These are phyloP conservation scores for Irpex sp. DNA, from an alignment of 1,284 basidiomycete genomes.

Conservation along the genomic window DNA sequence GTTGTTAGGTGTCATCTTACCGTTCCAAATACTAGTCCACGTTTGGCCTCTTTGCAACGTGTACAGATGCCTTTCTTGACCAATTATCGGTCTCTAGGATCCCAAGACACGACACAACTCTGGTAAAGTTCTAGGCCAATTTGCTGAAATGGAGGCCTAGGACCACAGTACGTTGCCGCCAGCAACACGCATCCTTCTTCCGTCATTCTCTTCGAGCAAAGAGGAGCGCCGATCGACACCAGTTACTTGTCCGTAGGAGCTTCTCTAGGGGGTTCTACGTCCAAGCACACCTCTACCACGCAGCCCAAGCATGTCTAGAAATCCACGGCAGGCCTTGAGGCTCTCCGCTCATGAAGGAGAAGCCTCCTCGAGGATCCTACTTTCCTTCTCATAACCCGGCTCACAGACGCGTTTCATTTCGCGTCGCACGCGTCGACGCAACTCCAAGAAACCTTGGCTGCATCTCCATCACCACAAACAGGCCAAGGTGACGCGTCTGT, in stretches of 20 bases:
- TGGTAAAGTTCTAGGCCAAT: background rate
- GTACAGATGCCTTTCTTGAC: background rate
- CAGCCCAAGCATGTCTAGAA: conserved; percentile 3
- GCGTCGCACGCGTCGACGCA: background rate
- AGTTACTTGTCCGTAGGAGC: background rate
- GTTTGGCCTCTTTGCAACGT: background rate
- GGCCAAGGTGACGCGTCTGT: background rate
- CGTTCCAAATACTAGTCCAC: background rate
- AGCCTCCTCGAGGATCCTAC: background rate
- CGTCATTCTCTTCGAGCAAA: background rate
- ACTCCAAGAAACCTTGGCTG: background rate
- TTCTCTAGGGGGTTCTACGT: background rate
- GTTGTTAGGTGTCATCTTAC: background rate
- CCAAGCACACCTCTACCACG: conserved; percentile 1
- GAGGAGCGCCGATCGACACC: background rate
- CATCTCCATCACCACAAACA: background rate
- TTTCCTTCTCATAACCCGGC: background rate
- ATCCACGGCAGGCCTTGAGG: background rate
- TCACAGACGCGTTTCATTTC: background rate
- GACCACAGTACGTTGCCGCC: background rate
- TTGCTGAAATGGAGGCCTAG: background rate
- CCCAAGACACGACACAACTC: conserved; percentile 1
- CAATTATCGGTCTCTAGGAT: background rate
- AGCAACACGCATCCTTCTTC: background rate
- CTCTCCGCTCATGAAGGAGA: background rate